These are phyloP conservation scores for Carex scoparia DNA, from an alignment of 176 grass and related monocot species.

Conservation along the genomic window DNA sequence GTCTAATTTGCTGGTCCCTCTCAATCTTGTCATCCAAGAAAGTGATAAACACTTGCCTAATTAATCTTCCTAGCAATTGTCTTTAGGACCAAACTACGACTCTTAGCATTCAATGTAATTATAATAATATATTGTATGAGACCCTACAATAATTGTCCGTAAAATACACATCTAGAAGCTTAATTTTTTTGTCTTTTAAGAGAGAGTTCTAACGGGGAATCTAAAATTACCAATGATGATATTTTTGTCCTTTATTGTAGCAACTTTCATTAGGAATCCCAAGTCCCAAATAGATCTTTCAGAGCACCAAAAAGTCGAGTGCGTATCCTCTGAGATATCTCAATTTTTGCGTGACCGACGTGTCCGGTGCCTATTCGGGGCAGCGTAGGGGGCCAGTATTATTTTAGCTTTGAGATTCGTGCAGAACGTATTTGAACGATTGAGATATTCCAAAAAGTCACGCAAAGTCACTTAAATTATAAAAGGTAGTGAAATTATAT, in stretches of 20 bases:
- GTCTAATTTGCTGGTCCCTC: conserved; percentile 6
- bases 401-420: too few relatives aligned
- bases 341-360: too few relatives aligned
- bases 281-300: not conserved
- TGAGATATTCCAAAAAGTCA: too few relatives aligned
- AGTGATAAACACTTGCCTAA: not conserved
- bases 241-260: conserved; percentile 9
- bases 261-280: not conserved
- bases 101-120: not conserved
- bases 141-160: not conserved
- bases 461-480: not conserved
- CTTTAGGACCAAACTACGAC: not conserved
- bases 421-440: too few relatives aligned
- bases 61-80: not conserved
- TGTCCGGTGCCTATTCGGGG: too few relatives aligned
- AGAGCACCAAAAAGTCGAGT: not conserved
- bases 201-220: not conserved
- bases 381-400: too few relatives aligned
- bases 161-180: not conserved
- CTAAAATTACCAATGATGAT: not conserved
- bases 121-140: not conserved
- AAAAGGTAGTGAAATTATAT: not conserved
- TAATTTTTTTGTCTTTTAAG: not conserved
- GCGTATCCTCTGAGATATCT: too few relatives aligned
- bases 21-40: not conserved